Base-by-base conservation (phyloP, 257 asterid species). In the Nicotiana benthamiana region DNA sequence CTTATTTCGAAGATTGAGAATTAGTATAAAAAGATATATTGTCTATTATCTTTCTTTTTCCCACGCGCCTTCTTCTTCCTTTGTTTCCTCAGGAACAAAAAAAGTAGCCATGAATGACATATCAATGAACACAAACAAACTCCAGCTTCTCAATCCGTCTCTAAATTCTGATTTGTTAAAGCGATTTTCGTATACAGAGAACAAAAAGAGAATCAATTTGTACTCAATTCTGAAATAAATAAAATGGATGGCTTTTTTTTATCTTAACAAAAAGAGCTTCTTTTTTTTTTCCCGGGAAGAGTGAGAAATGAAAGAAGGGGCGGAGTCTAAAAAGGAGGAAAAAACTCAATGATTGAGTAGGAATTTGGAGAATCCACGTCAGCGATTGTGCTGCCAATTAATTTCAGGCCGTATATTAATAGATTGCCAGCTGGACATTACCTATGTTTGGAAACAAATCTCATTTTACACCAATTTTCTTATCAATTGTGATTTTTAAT, bases 51-150 rank as follows among this genome's bases (percentile, higher is more conserved):
- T 80, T 75, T 82, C 86, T 17, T 77, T 85, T 67, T 85, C 89
- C 86, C 90, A 83, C 83, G 83, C 83, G 77, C 87, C 87, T 82
- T 84, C 85, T 82, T 84, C 90, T 20, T 32, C 82, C 81, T 81
- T 84, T 43, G 85, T 36, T 80, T 80, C 82, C 80, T 84, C 87
- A 18, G 87, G 89, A 18, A 82, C 76, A 75, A 80, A 82, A 84
- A 82, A 82, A 12, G 81, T 48, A 79, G 77, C 82, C 75, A 77
- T 57, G 82, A 63, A 77, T 80, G 82, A 84, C 90, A 88, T 85
- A 43, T 84, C 85, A 20, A 40, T 32, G 22, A 34, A 36, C 36
- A 6, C 53, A 59, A 77, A 77, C 32, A 77, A 52, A 7, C 61
- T 75, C 60, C 20, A 62, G 3, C 56, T 20, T 68, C n/a, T 68